A percentile compares a stretch with the other conserved stretches of the same genome.
phyloP scores from a whole-genome alignment of 1,139 yeast species.

The Hansenula sp. region DNA sequence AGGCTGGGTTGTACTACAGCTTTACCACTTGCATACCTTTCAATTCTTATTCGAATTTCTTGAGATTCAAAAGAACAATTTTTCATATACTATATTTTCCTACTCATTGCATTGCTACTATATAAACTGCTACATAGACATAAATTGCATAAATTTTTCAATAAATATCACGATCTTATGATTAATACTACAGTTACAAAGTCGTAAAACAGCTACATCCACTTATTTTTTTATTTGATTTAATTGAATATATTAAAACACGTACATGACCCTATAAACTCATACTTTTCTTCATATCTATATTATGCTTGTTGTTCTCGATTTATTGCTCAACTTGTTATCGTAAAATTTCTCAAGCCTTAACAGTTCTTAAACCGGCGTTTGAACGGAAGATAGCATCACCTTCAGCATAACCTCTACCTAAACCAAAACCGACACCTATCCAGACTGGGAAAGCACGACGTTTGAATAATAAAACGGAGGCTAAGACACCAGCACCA shows the following conservation, averaged over 20 bases:
- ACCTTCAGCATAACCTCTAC: conserved; percentile 97
- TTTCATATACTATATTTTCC: neutral
- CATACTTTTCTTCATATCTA: neutral
- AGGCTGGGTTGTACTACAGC: neutral
- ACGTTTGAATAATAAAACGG: conserved; percentile 88
- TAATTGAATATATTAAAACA: neutral
- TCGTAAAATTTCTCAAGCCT: conserved; percentile 43
- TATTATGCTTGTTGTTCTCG: neutral
- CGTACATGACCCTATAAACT: neutral
- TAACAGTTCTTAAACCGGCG: conserved; percentile 70
- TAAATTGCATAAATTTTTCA: neutral
- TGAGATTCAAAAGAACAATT: too few species aligned
- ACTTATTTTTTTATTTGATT: neutral
- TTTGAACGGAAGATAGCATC: conserved; percentile 89
- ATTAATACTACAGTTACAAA: neutral
- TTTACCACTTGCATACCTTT: neutral
- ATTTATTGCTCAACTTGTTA: neutral
- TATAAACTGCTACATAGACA: too few species aligned
- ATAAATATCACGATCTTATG: neutral
- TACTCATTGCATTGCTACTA: neutral
- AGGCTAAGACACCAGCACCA: conserved; percentile 93
- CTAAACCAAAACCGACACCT: conserved; percentile 94
- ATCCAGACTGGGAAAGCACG: conserved; percentile 97
- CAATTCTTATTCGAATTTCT: neutral
- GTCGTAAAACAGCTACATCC: neutral